Base-by-base conservation (phyloP, 1,284 basidiomycete species). In the Cutaneotrichosporon cyanovorans region DNA sequence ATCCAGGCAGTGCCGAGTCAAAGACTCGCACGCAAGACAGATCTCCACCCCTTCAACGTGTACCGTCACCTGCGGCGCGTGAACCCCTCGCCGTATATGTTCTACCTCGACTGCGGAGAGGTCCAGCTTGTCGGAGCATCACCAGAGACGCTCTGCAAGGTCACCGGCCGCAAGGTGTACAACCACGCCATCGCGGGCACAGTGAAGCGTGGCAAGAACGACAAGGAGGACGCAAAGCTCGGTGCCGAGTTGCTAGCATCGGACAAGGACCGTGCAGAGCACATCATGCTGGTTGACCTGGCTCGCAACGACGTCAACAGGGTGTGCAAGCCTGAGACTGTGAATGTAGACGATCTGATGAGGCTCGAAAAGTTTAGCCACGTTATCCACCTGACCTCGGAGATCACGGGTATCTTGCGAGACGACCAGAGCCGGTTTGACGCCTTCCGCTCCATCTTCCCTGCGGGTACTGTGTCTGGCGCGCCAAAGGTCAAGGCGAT, bases 151-250 rank as follows among this genome's bases (percentile, higher is more conserved):
- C 75, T 99, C 12, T 98, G 95, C 75, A 96, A 93, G 71, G 90
- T 99, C 21, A 84, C 90, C 69, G 80, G 78, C 59, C 85, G 87
- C 63, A 85, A 88, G 55, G 95, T 99, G 11, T 93, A 80, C 68
- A 97, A 97, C 62, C 95, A 99, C 67, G 95, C 95, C 10, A 98
- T 99, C 51, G 95, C 95, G 1, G 95, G 95, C 6, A 99, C 95
- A 0, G 86, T 86, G 34, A 83, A 82, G 65, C 76, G 95, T 58
- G 95, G 95, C 1, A 82, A 84, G 69, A 88, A 82, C 5, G 72
- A 76, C 0, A 28, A 63, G 90, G 95, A 99, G 84, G 95, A 99
- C 66, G 81, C 80, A 43, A 71, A 74, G 54, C 75, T 97, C 1
- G 85, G 85, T 2, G 75, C 80, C 18, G 80, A 83, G 48, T 77